Base-by-base conservation (phyloP, 257 asterid genomes). In the Asclepias syriaca region DNA sequence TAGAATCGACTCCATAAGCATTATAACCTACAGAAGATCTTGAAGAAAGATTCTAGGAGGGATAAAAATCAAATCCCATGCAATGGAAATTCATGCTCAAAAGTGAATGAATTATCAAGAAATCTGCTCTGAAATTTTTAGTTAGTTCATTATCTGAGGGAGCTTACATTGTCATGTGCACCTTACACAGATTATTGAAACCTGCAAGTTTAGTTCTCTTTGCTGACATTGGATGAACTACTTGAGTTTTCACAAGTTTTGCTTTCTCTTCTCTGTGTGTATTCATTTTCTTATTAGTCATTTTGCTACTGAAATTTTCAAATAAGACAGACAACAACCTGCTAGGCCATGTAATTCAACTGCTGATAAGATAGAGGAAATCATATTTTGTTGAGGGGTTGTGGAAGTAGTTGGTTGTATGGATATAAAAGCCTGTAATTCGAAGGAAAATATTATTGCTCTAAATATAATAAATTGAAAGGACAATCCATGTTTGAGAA, bases 21-120 rank as follows among this genome's bases (percentile, higher is more conserved):
- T 63, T 21, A 19, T 45, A 37, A 12, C 1, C 45, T 21, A 22
- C 64, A 57, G 56, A 74, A 18, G 19, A 6, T 68, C 40, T 29
- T 55, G 24, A 45, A 57, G 69, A 27, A 57, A 51, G 66, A 64
- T 75, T 75, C 65, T 9, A 32, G 3, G 32, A 58, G 53, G 21
- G 24, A 21, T 48, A 58, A 48, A 13, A 24, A 59, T 63, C 37
- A n/a, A n/a, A 46, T 21, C 37, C 50, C 32, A 24, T 66, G 53
- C 51, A 0, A 9, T 59, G 40, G 61, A 51, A 34, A 51, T n/a
- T 22, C 39, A 39, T 56, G 37, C 56, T 50, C 16, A 29, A 19
- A 45, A 43, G 39, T 61, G 69, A 72, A 9, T 61, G 37, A 61
- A n/a, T 16, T 6, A 22, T 3, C 37, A 19, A 11, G 48, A 51